Evolutionary conservation across 2,329 filamentous ascomycete species (phyloP), one percentile per base, ranked within the genome.

Genomic region (Thielaviopsis musarum): DNA sequence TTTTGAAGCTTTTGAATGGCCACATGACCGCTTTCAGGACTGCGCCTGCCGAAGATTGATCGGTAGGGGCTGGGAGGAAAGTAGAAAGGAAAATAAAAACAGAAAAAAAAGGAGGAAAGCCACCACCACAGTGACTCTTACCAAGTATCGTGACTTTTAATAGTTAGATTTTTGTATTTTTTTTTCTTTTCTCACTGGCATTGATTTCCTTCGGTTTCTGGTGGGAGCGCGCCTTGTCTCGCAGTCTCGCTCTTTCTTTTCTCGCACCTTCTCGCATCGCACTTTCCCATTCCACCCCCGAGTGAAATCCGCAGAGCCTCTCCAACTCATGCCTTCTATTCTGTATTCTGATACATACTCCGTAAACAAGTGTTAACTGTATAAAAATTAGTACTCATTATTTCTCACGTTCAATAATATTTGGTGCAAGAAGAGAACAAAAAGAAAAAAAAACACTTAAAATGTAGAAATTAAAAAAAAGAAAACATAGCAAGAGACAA

Each of bases 21-120:
- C 57, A 58, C 57, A 58, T 58, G 57, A 58, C 57, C 51, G 57
- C 57, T 48, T 58, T 58, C 52, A 58, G 57, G 57, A 53, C 51
- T 38, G 57, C 57, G 57, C 52, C 52, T 19, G n/a, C 52, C 24
- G 30, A 26, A 30, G 19, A 28, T 54, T 54, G 19, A 28, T 54
- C 49, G 52, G 38, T 52, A 48, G 52, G 34, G 52, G 12, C 13
- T 53, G 52, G 30, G 5, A 5, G n/a, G 51, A 52, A 48, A 58
- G 48, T 21, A 58, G 24, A 17, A 55, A 55, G 54, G 54, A 55
- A 13, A 34, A 26, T 4, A 45, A 45, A 45, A n/a, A 45, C 10
- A 34, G 38, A n/a, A n/a, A 45, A n/a, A n/a, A 45, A 45, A 45
- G 38, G 10, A 45, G 17, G 17, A 17, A 15, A 45, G 38, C 38